Conservation (phyloP, 2,329 filamentous ascomycete genomes). For the Cladobotryum mycophilum region DNA sequence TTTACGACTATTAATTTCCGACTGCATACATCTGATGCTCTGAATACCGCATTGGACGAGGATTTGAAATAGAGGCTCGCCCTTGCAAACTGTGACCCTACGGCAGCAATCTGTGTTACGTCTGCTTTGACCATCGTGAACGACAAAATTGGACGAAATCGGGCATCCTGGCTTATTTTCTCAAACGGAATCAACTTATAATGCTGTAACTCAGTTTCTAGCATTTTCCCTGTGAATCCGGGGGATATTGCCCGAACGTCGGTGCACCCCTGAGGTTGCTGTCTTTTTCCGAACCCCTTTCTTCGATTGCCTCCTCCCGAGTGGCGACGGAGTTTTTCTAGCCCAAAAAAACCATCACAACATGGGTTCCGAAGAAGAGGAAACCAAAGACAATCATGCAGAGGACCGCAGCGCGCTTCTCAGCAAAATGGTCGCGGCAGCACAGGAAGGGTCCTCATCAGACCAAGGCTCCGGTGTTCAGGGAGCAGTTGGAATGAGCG, state of each 20-base stretch:
- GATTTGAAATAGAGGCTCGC: background rate
- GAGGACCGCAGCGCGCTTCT: constrained; percentile 22
- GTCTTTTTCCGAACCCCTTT: too few relatives aligned
- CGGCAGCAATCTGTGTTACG: background rate
- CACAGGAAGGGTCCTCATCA: constrained; percentile 17
- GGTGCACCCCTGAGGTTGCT: background rate
- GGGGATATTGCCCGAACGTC: background rate
- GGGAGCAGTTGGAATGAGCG: constrained; percentile 37
- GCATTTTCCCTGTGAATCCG: background rate
- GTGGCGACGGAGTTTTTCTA: too few relatives aligned
- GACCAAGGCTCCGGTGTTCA: background rate
- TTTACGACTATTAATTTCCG: too few relatives aligned
- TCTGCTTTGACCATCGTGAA: background rate
- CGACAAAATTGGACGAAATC: background rate
- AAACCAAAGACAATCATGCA: constrained; percentile 14
- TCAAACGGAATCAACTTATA: background rate
- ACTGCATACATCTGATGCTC: too few relatives aligned
- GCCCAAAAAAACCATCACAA: background rate
- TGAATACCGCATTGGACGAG: background rate
- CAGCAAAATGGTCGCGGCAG: constrained; percentile 25
- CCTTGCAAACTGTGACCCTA: background rate
- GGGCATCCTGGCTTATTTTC: background rate
- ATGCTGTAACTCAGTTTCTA: background rate
- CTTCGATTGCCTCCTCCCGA: background rate
- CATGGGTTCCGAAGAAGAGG: constrained; percentile 23